phyloP scores from a whole-genome alignment of 2,329 filamentous ascomycete species.

The Pseudopyrenochaeta lycopersici region DNA sequence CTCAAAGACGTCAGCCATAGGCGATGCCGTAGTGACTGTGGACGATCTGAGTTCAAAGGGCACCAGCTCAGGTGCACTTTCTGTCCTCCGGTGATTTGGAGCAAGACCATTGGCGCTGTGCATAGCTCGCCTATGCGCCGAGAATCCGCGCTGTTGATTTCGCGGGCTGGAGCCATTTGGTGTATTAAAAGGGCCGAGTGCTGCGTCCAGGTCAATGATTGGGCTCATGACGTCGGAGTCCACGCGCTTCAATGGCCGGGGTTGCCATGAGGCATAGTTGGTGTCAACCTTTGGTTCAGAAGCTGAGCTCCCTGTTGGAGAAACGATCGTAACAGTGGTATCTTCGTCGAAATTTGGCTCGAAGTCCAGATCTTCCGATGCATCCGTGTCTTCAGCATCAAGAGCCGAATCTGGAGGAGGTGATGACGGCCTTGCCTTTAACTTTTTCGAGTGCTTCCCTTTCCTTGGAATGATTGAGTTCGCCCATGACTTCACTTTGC shows the following conservation, averaged over 20 bases:
- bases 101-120: conserved; percentile 80
- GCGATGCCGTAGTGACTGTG: conserved; percentile 68
- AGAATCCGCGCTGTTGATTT: conserved; percentile 51
- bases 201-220: conserved; percentile 93
- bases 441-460: conserved; percentile 60
- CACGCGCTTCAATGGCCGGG: conserved; percentile 48
- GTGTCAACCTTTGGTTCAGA: conserved; percentile 42
- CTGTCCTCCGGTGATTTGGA: conserved; percentile 79
- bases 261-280: conserved; percentile 49
- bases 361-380: conserved; percentile 48
- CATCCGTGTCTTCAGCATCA: conserved; percentile 45
- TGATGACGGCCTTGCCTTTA: conserved; percentile 48
- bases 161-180: conserved; percentile 73
- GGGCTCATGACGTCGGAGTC: conserved; percentile 72
- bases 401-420: conserved; percentile 34
- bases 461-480: conserved; percentile 73
- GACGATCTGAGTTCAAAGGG: conserved; percentile 70
- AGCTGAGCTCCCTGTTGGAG: conserved; percentile 34
- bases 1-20: conserved; percentile 88
- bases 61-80: conserved; percentile 81
- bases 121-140: conserved; percentile 68
- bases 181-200: conserved; percentile 90
- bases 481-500: conserved; percentile 79
- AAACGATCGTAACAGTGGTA: conserved; percentile 53
- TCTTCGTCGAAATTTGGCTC: conserved; percentile 53